Conservation (phyloP, 148 eudicot species). For the Hydrangea macrophylla region DNA sequence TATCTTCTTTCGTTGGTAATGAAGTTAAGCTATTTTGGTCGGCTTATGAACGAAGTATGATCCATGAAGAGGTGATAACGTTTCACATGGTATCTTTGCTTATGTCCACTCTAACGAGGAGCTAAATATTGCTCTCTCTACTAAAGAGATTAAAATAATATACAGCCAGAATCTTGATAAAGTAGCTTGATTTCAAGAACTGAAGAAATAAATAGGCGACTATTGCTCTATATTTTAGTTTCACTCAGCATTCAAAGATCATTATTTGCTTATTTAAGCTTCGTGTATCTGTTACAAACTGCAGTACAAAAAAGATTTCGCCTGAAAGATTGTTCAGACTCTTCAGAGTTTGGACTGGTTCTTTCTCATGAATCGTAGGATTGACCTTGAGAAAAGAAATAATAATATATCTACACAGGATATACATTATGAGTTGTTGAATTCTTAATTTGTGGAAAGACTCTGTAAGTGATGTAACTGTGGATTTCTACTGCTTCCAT, state of each 20-base stretch:
- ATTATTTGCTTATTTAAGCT: not conserved
- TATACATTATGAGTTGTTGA: not conserved
- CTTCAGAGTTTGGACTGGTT: not conserved
- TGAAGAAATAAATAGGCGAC: not conserved
- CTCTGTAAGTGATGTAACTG: not conserved
- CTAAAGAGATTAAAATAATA: too few species aligned
- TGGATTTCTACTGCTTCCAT: not conserved
- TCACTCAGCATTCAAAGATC: not conserved
- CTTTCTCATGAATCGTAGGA: not conserved
- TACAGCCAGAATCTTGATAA: too few species aligned
- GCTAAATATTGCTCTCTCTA: too few species aligned
- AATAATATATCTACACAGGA: too few species aligned
- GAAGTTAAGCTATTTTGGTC: too few species aligned
- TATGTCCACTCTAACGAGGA: too few species aligned
- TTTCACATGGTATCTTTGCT: too few species aligned
- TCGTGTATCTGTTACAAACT: not conserved
- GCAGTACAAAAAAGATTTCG: not conserved
- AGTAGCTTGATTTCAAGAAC: too few species aligned
- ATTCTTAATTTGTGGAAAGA: not conserved
- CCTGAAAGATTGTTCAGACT: not conserved
- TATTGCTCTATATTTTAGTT: not conserved
- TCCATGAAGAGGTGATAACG: too few species aligned
- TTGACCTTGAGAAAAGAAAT: too few species aligned
- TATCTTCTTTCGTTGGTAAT: too few species aligned
- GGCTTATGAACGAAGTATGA: too few species aligned